These are phyloP conservation scores for Coemansia sp. DNA, from an alignment of 192 early-diverging fungal species.

Conservation along the genomic window DNA sequence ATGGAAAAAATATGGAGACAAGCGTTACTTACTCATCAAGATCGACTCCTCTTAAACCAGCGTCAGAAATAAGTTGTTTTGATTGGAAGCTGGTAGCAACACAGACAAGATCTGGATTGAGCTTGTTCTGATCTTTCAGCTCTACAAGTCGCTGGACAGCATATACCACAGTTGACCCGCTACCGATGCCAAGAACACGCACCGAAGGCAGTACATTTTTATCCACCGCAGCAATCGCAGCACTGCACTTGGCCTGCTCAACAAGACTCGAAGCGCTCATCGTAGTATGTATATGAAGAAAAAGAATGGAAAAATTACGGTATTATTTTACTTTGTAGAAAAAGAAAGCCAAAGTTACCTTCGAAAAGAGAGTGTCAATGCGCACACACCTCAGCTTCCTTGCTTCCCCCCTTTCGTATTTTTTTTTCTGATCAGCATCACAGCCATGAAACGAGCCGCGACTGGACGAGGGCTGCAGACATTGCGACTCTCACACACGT, in stretches of 20 bases:
- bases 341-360: background rate
- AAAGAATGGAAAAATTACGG: background rate
- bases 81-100: conserved; percentile 94
- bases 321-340: background rate
- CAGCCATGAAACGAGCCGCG: too few relatives aligned
- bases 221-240: conserved; percentile 88
- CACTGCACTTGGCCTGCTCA: conserved; percentile 77
- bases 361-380: background rate
- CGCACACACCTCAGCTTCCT: background rate
- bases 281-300: background rate
- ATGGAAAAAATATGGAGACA: conserved; percentile 2
- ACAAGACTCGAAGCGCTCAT: conserved; percentile 43
- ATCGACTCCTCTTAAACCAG: conserved; percentile 74
- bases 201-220: conserved; percentile 70
- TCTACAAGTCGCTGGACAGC: conserved; percentile 79
- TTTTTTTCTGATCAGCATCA: background rate
- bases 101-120: conserved; percentile 69
- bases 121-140: conserved; percentile 57
- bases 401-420: background rate
- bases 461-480: too few relatives aligned
- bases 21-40: conserved; percentile 66
- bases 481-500: too few relatives aligned
- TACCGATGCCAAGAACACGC: conserved; percentile 84
- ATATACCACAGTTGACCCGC: conserved; percentile 84
- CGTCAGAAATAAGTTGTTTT: conserved; percentile 75